A percentile compares a stretch with the other conserved stretches of the same genome.
Conservation (phyloP, 257 asterid genomes). For the Fraxinus anomala region DNA sequence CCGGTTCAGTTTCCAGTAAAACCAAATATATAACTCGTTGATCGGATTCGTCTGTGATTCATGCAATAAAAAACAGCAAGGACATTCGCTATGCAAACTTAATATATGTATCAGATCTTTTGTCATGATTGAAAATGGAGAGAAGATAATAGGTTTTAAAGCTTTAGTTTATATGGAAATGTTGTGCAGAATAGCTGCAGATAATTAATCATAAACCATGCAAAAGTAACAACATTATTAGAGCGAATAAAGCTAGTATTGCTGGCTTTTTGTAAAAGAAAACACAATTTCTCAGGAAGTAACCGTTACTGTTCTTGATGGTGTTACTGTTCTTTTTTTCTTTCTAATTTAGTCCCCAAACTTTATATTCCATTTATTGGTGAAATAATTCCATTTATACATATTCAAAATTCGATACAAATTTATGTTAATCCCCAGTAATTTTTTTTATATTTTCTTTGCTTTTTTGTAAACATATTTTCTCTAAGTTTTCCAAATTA, state of each 20-base stretch:
- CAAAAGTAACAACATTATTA: constrained; percentile 33
- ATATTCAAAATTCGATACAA: too few species aligned
- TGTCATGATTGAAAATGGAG: constrained; percentile 20
- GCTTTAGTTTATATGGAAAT: constrained; percentile 13
- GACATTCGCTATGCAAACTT: constrained; percentile 9
- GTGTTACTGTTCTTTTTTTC: not conserved
- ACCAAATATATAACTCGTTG: constrained; percentile 55
- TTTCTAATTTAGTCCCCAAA: not conserved
- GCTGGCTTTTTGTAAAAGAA: constrained; percentile 22
- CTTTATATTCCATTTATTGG: too few species aligned
- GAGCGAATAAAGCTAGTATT: constrained; percentile 44
- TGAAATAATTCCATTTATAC: too few species aligned
- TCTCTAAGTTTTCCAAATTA: too few species aligned
- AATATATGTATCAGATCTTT: not conserved
- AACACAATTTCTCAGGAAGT: constrained; percentile 24
- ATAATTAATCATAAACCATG: constrained; percentile 22
- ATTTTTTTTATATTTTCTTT: too few species aligned
- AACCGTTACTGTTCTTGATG: constrained; percentile 26
- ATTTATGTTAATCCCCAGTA: too few species aligned
- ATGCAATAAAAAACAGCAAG: constrained; percentile 26
- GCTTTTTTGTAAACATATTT: too few species aligned
- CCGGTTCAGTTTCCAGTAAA: constrained; percentile 69
- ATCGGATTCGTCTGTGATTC: constrained; percentile 39
- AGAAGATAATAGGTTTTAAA: not conserved
- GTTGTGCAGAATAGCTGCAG: constrained; percentile 22